Evolutionary conservation across 257 asterid genomes (phyloP), one percentile per base, ranked within the genome.

Genomic region (Solanum commersonii): DNA sequence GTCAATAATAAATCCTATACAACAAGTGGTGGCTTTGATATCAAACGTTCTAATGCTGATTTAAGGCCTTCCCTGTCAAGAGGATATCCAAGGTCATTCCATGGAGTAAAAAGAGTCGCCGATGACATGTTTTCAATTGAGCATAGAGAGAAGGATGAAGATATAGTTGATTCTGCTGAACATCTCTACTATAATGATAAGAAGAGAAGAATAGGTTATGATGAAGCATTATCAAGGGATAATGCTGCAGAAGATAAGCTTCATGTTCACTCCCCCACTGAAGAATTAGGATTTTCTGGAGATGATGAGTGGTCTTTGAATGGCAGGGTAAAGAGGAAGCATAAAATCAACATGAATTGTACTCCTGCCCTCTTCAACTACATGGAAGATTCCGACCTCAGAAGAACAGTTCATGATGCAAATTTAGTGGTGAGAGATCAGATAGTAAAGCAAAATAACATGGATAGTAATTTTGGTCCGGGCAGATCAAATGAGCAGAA

Each of bases 131-230:
- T 29, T 42, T 84, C 87, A 81, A 46, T 63, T 74, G 93, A 91
- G 83, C 87, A 85, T 83, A 88, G 86, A 87, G 67, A 82, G 76
- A 86, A 88, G 76, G 83, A 87, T 87, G 92, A 87, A 89, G 91
- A 87, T 29, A 68, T 77, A 67, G 56, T 77, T 87, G 74, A 88
- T 88, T 83, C 86, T 86, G 82, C 38, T 22, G 88, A 87, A 74
- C 84, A 79, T 77, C 76, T 71, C 84, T 72, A 15, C 27, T 82
- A 63, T 73, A 63, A 74, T 52, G 88, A 84, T 63, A 79, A 87
- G 70, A 92, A 89, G 89, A 94, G 93, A 87, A 91, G 95, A 89
- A 74, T 90, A 49, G 76, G 88, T 63, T 74, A 88, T 86, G 92
- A 88, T 83, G 90, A 79, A 67, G 70, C 88, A 87, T 78, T 89